A percentile compares a stretch with the other conserved stretches of the same genome.
These are phyloP conservation scores for Paramecium tetraurelia DNA, from an alignment of 73 alveolate species.

Conservation along the genomic window DNA sequence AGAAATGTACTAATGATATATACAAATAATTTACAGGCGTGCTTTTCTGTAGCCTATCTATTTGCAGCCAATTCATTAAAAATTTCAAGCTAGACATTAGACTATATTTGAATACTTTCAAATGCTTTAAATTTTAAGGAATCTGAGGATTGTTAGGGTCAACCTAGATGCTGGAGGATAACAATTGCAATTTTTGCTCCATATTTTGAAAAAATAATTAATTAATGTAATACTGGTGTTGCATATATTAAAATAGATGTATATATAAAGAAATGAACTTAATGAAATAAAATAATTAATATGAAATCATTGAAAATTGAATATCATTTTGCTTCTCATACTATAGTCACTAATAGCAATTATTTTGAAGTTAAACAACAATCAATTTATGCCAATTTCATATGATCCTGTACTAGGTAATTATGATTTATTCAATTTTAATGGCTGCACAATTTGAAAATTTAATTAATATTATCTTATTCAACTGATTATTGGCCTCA, in stretches of 20 bases:
- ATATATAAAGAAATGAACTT: neutral
- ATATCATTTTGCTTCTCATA: too few species aligned
- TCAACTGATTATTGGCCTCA: too few species aligned
- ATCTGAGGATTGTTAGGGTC: neutral
- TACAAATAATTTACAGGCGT: neutral
- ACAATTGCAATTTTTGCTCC: neutral
- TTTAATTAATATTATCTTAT: too few species aligned
- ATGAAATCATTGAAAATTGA: neutral
- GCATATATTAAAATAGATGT: neutral
- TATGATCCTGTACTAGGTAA: too few species aligned
- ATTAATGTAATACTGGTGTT: constrained; percentile 21
- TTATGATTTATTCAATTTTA: too few species aligned
- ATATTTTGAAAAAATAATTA: neutral
- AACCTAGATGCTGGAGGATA: neutral
- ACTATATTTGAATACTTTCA: neutral
- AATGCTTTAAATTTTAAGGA: neutral
- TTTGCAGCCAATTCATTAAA: neutral
- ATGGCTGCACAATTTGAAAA: too few species aligned
- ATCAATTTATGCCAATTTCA: too few species aligned
- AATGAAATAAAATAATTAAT: neutral
- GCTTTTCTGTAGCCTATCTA: neutral
- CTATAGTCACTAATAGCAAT: too few species aligned
- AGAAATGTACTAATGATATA: neutral
- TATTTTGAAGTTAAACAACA: too few species aligned
- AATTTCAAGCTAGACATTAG: neutral